phyloP scores from a whole-genome alignment of 371 early-diverging fungal genomes.

The Synchytrium microbalum region DNA sequence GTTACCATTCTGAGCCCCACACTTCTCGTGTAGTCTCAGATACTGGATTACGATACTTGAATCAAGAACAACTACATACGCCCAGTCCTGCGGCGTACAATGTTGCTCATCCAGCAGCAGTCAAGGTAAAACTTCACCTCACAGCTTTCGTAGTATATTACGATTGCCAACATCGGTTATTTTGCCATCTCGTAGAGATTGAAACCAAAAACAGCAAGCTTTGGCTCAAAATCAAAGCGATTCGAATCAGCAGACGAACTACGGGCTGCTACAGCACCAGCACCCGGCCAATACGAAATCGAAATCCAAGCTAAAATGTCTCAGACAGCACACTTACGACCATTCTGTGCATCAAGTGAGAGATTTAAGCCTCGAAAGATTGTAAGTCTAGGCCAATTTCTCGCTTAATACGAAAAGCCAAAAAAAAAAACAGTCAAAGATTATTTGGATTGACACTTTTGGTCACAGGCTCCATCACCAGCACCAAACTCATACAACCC shows the following conservation, averaged over 20 bases:
- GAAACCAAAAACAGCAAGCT: not conserved
- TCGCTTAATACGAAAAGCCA: too few species aligned
- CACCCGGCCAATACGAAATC: not conserved
- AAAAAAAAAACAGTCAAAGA: too few species aligned
- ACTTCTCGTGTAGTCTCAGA: not conserved
- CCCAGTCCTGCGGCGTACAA: constrained; percentile 6
- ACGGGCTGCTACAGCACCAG: not conserved
- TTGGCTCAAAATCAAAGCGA: not conserved
- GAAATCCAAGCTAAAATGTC: not conserved
- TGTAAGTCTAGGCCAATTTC: too few species aligned
- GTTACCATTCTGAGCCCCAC: not conserved
- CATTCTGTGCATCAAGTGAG: not conserved
- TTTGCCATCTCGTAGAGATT: not conserved
- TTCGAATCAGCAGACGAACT: not conserved
- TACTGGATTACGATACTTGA: not conserved
- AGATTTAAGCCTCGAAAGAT: not conserved
- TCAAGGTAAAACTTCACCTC: too few species aligned
- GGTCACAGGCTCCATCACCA: not conserved
- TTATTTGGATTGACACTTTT: too few species aligned
- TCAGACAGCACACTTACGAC: not conserved
- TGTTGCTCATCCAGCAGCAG: not conserved
- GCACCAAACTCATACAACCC: not conserved
- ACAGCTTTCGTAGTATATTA: too few species aligned
- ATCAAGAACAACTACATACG: not conserved
- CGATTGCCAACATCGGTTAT: too few species aligned